Evolutionary conservation across 768 basidiomycete species (phyloP), one percentile per base, ranked within the genome.

Genomic region (Russula virescens): DNA sequence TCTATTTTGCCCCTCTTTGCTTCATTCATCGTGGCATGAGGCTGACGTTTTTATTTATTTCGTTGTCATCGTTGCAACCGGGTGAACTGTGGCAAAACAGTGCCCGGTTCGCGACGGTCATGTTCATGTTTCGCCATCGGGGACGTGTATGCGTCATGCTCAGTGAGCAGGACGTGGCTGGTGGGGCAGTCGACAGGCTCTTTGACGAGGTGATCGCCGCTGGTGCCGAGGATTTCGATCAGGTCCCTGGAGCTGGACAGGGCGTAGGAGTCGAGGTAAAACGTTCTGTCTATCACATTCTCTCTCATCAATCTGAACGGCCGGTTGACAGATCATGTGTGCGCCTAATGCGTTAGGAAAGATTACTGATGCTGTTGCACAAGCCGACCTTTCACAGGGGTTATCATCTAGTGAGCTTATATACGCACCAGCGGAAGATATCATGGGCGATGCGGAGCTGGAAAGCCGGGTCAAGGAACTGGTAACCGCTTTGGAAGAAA

Each of bases 401-500:
- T 66, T 66, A 48, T 31, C 62, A 25, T 58, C 52, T 58, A 63
- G 61, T 53, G 67, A 66, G 50, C 60, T 67, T 25, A 28, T 61
- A 45, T 68, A 66, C 11, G 50, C 52, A 16, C 50, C 66, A 51
- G 55, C 71, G 66, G 55, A 72, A 42, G 23, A 70, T 55, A 63
- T 73, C 71, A 55, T 48, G 46, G 47, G 5, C 3, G 47, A 68
- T 58, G 60, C 61, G 26, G 66, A 58, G 69, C 60, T 42, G n/a
- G 48, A 46, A 35, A 45, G 31, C 31, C 42, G 6, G 60, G 52
- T 68, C 19, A 51, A 23, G 38, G 59, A 52, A 34, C 57, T 68
- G 25, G 53, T 67, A 55, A 31, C 25, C n/a, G 51, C 59, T 21
- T 62, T 68, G 16, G 66, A 68, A 42, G 67, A 63, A 23, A 62